A percentile compares a stretch with the other conserved stretches of the same genome.
Evolutionary conservation across 106 monocot genomes (phyloP).

Genomic region (Iris macrosiphon): DNA sequence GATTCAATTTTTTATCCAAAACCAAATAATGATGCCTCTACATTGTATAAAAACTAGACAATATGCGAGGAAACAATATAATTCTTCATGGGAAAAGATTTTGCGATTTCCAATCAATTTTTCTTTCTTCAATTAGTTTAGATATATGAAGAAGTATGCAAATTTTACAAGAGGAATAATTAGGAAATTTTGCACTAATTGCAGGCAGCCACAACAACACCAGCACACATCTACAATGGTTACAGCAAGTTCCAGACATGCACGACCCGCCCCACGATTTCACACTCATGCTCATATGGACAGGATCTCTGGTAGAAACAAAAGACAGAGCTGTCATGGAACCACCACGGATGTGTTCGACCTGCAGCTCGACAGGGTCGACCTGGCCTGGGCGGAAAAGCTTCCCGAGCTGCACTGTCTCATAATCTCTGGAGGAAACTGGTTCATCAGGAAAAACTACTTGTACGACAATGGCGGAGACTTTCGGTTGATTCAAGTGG

Average conservation of each 20-base stretch:
- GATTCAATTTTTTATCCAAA: no score
- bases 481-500: slow-evolving; percentile 26
- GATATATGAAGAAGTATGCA: no score
- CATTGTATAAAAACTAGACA: no score
- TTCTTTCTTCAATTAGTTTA: no score
- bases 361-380: slow-evolving; percentile 43
- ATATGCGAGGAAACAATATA: no score
- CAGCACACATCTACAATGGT: slow-evolving; percentile 28
- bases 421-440: slow-evolving; percentile 52
- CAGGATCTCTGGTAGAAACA: slow-evolving; percentile 34
- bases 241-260: slow-evolving; percentile 30
- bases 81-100: no score
- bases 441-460: slow-evolving; percentile 62
- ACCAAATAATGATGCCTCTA: no score
- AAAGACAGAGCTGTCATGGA: slow-evolving; percentile 21
- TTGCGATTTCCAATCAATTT: no score
- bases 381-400: slow-evolving; percentile 28
- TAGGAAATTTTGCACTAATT: background rate
- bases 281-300: slow-evolving; percentile 70
- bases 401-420: slow-evolving; percentile 34
- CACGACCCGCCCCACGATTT: slow-evolving; percentile 49
- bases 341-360: slow-evolving; percentile 26
- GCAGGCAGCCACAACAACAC: slow-evolving; percentile 44
- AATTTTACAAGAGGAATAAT: no score
- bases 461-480: slow-evolving; percentile 32